Evolutionary conservation across 306 rosid species (phyloP), one percentile per base, ranked within the genome.

Genomic region (Urtica urens): DNA sequence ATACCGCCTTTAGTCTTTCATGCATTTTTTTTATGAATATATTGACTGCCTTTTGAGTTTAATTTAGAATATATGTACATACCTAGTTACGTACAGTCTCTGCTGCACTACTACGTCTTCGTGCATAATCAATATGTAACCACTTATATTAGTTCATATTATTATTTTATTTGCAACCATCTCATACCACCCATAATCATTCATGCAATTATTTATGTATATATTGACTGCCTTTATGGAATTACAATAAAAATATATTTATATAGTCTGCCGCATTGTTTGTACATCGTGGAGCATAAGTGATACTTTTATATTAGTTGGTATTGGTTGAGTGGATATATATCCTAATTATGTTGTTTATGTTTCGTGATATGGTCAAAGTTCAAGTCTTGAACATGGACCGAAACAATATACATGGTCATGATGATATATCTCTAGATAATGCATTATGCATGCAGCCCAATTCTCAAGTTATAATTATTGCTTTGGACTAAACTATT

Each of bases 41-140:
- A 3, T 49, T 59, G 76, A 70, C 55, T 30, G 42, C 47, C 76
- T 30, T 58, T 54, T 58, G 41, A 45, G n/a, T n/a, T n/a, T n/a
- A n/a, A n/a, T n/a, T n/a, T n/a, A n/a, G n/a, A n/a, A n/a, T n/a
- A n/a, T n/a, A n/a, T n/a, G n/a, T n/a, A n/a, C n/a, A n/a, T n/a
- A n/a, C n/a, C n/a, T n/a, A n/a, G n/a, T n/a, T n/a, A n/a, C n/a
- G n/a, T n/a, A n/a, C n/a, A n/a, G n/a, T n/a, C n/a, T n/a, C n/a
- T n/a, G n/a, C n/a, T n/a, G n/a, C n/a, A n/a, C n/a, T n/a, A n/a
- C n/a, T n/a, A n/a, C n/a, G n/a, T n/a, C n/a, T n/a, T n/a, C n/a
- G n/a, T n/a, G n/a, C n/a, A n/a, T n/a, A n/a, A n/a, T n/a, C n/a
- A n/a, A n/a, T n/a, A n/a, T n/a, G n/a, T n/a, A n/a, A n/a, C n/a